Base-by-base conservation (phyloP, 768 basidiomycete genomes). In the Holtermanniella nyarrowii region DNA sequence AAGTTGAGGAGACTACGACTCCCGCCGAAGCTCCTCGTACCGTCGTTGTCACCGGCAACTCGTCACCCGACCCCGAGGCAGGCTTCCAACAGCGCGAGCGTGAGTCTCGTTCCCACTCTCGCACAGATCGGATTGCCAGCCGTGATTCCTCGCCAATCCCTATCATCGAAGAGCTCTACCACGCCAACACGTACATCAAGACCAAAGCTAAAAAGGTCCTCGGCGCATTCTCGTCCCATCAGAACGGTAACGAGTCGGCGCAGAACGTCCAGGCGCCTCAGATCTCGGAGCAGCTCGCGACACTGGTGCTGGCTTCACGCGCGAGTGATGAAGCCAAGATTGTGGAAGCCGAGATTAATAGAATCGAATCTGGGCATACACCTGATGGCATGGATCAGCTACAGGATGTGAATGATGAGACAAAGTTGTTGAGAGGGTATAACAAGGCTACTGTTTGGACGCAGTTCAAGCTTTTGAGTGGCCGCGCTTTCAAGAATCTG, bases 401-500 rank as follows among this genome's bases (percentile, higher is more conserved):
- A 52, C 81, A 80, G 1, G 85, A 89, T 68, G 80, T 85, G 0
- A 77, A 76, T 23, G 74, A 78, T 23, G 86, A 88, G 72, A 85
- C 57, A n/a, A 58, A 80, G 31, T 47, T 64, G 73, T 46, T 73
- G 39, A 53, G 65, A 16, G 71, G 69, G 5, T 74, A 68, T 60
- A 66, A 84, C 71, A 79, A 88, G 50, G 95, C 93, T 5, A 84
- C 79, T 56, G 89, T 83, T 80, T 77, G 76, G 41, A 91, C 85
- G 16, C 95, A 99, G 74, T 97, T 99, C 65, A 79, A 80, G 68
- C 91, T 96, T 51, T 73, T 99, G 67, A 95, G 89, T 67, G 91
- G 91, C 22, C 74, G 95, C 52, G 90, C 93, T 20, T 97, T 99
- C 78, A 97, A 97, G 79, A 97, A 97, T 65, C 72, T 99, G 54